These are phyloP conservation scores for Aspergillus sp. DNA, from an alignment of 2,329 filamentous ascomycete genomes.

Conservation along the genomic window DNA sequence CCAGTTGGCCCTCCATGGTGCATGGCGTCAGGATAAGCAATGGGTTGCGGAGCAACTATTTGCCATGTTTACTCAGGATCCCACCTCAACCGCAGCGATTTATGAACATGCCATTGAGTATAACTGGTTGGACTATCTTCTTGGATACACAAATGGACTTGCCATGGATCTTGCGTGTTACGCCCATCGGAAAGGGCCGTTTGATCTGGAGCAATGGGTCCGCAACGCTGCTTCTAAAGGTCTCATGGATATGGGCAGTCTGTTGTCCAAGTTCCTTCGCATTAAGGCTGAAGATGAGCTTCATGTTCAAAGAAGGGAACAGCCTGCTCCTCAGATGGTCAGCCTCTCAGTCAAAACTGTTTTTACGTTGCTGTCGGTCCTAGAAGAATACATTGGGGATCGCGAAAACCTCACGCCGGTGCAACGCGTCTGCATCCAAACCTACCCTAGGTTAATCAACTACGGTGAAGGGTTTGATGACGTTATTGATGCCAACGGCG, in stretches of 20 bases:
- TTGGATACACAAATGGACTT: conserved; percentile 77
- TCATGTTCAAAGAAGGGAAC: conserved; percentile 68
- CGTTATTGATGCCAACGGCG: conserved; percentile 82
- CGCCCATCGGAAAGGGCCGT: conserved; percentile 75
- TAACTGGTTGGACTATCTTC: conserved; percentile 79
- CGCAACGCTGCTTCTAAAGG: conserved; percentile 66
- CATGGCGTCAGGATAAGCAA: conserved; percentile 86
- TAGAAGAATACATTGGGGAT: conserved; percentile 64
- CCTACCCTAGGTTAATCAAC: conserved; percentile 92
- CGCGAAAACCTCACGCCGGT: conserved; percentile 74
- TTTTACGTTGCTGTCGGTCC: conserved; percentile 72
- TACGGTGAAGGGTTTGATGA: conserved; percentile 92
- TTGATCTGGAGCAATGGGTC: conserved; percentile 81
- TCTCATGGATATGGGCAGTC: conserved; percentile 65
- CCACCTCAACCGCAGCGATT: conserved; percentile 66
- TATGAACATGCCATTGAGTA: conserved; percentile 80
- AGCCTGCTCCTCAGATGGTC: conserved; percentile 65
- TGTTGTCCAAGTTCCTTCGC: conserved; percentile 75
- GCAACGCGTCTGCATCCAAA: conserved; percentile 84
- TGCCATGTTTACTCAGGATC: conserved; percentile 70
- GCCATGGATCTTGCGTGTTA: conserved; percentile 83
- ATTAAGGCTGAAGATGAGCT: conserved; percentile 84
- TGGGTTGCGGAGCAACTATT: conserved; percentile 83
- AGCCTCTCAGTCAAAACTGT: conserved; percentile 84
- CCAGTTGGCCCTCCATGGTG: conserved; percentile 84